Evolutionary conservation across 202 grass and related monocot genomes (phyloP), one percentile per base, ranked within the genome.

Genomic region (Digitaria exilis): DNA sequence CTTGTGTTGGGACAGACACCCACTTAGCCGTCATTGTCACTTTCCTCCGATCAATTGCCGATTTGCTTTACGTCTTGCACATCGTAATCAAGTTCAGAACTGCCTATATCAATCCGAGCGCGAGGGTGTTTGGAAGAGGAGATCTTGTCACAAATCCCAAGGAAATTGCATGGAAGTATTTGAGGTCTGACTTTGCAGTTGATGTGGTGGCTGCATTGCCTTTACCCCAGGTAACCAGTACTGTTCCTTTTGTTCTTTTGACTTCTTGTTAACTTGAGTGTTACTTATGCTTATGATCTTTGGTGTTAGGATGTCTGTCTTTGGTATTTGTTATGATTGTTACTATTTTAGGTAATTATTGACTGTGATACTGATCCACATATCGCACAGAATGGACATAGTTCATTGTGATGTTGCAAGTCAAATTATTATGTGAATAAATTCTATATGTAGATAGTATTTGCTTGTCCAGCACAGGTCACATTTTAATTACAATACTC

Each of bases 31-130:
- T 96, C 24, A 79, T 75, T 62, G 60, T 98, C 56, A 98, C 96
- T 8, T 78, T 91, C 81, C 88, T 96, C 22, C 72, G 96, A 49
- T 90, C 93, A 43, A 24, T 94, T 45, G 79, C 91, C 1, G 96
- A 98, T 85, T 76, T 96, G 25, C 72, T 98, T 29, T 98, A 98
- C 77, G 78, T 86, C 57, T 54, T 90, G 85, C 89, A 95, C 82
- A 90, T 98, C 61, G 58, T 90, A 72, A 84, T 94, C 64, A 98
- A 98, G 81, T 98, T 98, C 85, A 89, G 91, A 61, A 98, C 89
- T 4, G 93, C 96, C 1, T 98, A 94, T 84, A 76, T 99, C 34
- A 92, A 92, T 80, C 91, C 84, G 3, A 92, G 75, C 66, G 88
- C 89, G 71, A 76, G 91, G 87, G 96, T 92, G 17, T 99, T 96